Evolutionary conservation across 2,329 filamentous ascomycete species (phyloP), one percentile per base, ranked within the genome.

Genomic region (Alternaria brassicae): DNA sequence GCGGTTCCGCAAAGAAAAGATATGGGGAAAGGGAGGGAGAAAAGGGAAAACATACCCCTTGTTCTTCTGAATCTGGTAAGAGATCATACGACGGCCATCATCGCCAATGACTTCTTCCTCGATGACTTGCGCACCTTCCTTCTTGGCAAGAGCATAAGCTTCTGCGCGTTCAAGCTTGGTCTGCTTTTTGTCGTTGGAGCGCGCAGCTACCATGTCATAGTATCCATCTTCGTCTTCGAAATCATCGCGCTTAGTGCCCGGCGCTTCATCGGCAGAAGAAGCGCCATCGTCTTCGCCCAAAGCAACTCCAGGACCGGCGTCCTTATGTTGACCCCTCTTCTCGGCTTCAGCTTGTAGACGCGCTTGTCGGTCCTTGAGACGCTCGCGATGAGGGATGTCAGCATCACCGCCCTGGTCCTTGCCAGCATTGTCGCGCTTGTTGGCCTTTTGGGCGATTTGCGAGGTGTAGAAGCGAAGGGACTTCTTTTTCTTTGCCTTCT

Each of bases 381-480:
- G 89, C 79, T 99, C 95, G 56, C 93, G 88, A 77, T 97, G 89
- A 3, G 95, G 95, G 52, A 96, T 85, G 78, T 96, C 92, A 67
- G 86, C 84, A 74, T 96, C 92, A 68, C 92, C 92, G 66, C 91
- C 91, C 1, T 89, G 87, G 58, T 91, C 88, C 61, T 88, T 86
- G 40, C 90, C 89, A 37, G 89, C 90, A 30, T 84, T 87, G 6
- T 88, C 87, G 55, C 91, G 91, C 76, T 92, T 93, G 81, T 92
- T 96, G 56, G 92, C 88, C 80, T 97, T 98, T 77, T 98, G 94
- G 27, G 91, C 90, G 66, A 99, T 95, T 77, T 99, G 95, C 3
- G 93, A 97, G 2, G 96, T 98, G 85, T 99, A 99, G 84, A 99
- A 99, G 63, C 93, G 91, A 58, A 99, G 86, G 65, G 88, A 92